phyloP scores from a whole-genome alignment of 2,329 filamentous ascomycete species.

The Pseudopithomyces maydicus region DNA sequence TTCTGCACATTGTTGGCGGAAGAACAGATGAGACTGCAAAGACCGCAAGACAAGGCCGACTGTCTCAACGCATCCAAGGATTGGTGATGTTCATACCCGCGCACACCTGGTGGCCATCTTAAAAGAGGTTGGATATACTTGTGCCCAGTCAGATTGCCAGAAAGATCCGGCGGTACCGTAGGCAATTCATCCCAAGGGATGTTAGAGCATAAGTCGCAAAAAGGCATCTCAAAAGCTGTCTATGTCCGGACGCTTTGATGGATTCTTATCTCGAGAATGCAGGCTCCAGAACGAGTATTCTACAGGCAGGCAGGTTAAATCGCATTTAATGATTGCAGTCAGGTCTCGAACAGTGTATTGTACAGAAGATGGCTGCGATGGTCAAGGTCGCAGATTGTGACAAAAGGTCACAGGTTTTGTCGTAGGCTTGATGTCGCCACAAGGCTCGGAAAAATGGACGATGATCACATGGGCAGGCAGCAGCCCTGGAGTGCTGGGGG shows the following conservation, averaged over 20 bases:
- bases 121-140: slow-evolving; percentile 7
- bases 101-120: slow-evolving; percentile 1
- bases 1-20: slow-evolving; percentile 13
- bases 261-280: too few species aligned
- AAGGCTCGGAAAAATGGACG: too few species aligned
- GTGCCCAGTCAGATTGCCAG: not conserved
- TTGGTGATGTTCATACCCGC: slow-evolving; percentile 8
- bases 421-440: too few species aligned
- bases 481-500: too few species aligned
- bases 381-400: too few species aligned
- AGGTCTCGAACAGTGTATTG: too few species aligned
- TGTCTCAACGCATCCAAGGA: slow-evolving; percentile 2
- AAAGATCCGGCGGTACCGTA: slow-evolving; percentile 3
- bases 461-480: too few species aligned
- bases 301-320: too few species aligned
- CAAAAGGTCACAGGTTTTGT: too few species aligned
- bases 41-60: slow-evolving; percentile 4
- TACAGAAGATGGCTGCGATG: too few species aligned
- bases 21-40: slow-evolving; percentile 6
- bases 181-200: slow-evolving; percentile 10
- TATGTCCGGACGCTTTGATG: not conserved
- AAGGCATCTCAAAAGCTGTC: not conserved
- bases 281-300: too few species aligned
- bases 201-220: slow-evolving; percentile 10
- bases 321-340: too few species aligned